These are phyloP conservation scores for Talaromyces nanjingensis DNA, from an alignment of 495 filamentous ascomycete genomes.

Conservation along the genomic window DNA sequence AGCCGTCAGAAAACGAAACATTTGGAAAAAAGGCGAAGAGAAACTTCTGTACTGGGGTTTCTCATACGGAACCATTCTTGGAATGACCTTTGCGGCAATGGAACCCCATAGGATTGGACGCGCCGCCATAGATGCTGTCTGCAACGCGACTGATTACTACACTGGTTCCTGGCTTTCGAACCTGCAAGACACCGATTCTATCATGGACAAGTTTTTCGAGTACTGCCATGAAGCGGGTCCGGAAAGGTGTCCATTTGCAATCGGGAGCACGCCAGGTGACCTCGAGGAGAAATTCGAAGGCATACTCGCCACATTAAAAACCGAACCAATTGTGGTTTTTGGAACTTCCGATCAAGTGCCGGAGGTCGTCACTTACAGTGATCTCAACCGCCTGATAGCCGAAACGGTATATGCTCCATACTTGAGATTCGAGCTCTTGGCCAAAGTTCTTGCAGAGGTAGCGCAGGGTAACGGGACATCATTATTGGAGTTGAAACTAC, in stretches of 20 bases:
- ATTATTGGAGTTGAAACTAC: background rate
- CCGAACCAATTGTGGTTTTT: background rate
- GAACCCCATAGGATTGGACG: slow-evolving; percentile 44
- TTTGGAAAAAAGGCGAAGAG: slow-evolving; percentile 24
- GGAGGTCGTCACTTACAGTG: slow-evolving; percentile 6
- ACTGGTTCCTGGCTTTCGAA: slow-evolving; percentile 25
- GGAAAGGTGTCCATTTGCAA: slow-evolving; percentile 19
- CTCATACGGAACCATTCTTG: slow-evolving; percentile 63
- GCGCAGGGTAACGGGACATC: background rate
- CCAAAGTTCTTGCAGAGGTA: background rate
- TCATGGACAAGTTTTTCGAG: slow-evolving; percentile 24
- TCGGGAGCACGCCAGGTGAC: background rate
- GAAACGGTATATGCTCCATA: background rate
- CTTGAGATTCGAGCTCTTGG: background rate
- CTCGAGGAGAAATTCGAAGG: background rate
- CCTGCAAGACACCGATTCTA: slow-evolving; percentile 27
- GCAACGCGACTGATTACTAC: slow-evolving; percentile 33
- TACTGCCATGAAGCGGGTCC: slow-evolving; percentile 29
- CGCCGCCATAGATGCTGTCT: slow-evolving; percentile 47
- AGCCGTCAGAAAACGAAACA: slow-evolving; percentile 31
- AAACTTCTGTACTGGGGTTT: slow-evolving; percentile 51
- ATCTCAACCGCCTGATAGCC: background rate
- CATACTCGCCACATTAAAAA: background rate
- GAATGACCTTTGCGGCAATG: slow-evolving; percentile 48
- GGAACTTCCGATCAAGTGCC: background rate